Conservation (phyloP, 257 asterid species). For the Cynanchum wilfordii region DNA sequence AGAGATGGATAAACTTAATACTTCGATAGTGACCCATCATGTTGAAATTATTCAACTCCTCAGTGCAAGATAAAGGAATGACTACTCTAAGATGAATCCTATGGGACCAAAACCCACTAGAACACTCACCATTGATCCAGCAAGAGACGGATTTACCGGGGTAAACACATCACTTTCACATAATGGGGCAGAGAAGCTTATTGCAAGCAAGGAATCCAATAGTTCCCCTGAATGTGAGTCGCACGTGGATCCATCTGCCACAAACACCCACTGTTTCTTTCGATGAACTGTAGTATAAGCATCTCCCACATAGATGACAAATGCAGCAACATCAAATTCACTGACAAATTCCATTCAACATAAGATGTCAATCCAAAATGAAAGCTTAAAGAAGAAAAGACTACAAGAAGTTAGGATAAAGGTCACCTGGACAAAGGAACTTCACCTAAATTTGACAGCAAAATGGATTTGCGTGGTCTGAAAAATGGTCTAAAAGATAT, state of each 20-base stretch:
- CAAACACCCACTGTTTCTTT: conserved; percentile 90
- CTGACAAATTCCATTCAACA: conserved; percentile 40
- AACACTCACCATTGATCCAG: conserved; percentile 69
- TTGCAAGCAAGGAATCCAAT: conserved; percentile 60
- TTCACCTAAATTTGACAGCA: conserved; percentile 61
- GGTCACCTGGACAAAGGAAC: conserved; percentile 73
- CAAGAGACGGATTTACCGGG: conserved; percentile 50
- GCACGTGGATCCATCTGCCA: conserved; percentile 59
- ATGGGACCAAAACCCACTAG: neutral
- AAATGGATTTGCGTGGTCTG: conserved; percentile 61
- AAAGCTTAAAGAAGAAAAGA: conserved; percentile 18
- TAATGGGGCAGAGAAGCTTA: conserved; percentile 57
- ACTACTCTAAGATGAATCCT: neutral
- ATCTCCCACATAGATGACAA: conserved; percentile 74
- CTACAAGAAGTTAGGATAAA: conserved; percentile 12
- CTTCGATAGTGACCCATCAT: neutral
- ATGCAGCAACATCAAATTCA: conserved; percentile 88
- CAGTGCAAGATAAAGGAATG: neutral
- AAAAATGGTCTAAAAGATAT: conserved; percentile 61
- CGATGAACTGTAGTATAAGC: conserved; percentile 53
- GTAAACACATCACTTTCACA: conserved; percentile 40
- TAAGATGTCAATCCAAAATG: conserved; percentile 18
- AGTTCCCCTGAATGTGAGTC: conserved; percentile 30
- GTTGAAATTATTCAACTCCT: neutral
- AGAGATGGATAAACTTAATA: neutral